These are phyloP conservation scores for Penicillium sp. DNA, from an alignment of 2,329 filamentous ascomycete species.

Conservation along the genomic window DNA sequence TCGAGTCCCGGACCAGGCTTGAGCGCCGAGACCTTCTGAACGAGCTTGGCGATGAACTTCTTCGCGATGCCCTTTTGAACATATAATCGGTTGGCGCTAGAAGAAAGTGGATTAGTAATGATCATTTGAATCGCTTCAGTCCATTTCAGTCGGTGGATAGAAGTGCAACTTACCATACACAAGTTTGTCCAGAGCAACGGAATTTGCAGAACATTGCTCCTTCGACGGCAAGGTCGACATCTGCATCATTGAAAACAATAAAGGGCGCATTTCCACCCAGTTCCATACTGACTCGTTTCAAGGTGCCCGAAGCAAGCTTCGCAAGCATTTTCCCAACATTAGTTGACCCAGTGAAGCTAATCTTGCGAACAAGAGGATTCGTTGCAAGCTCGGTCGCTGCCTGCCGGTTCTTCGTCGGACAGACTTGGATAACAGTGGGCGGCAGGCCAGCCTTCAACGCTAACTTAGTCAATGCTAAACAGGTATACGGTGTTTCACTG, in stretches of 20 bases:
- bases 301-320: constrained; percentile 28
- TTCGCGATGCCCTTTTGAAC: not conserved
- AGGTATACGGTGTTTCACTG: constrained; percentile 36
- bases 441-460: constrained; percentile 34
- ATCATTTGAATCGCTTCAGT: too few relatives aligned
- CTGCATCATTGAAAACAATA: constrained; percentile 4
- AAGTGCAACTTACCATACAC: too few relatives aligned
- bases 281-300: constrained; percentile 49
- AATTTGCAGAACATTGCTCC: constrained; percentile 8
- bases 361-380: constrained; percentile 19
- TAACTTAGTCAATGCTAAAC: constrained; percentile 30
- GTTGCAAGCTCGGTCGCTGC: constrained; percentile 5
- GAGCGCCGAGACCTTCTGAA: not conserved
- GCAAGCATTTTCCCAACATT: constrained; percentile 20
- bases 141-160: too few relatives aligned
- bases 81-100: not conserved
- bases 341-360: constrained; percentile 20
- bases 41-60: not conserved
- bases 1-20: constrained; percentile 3
- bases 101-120: too few relatives aligned
- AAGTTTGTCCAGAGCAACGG: constrained; percentile 12
- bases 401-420: constrained; percentile 23
- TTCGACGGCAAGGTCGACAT: constrained; percentile 2
- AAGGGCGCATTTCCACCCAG: constrained; percentile 43
- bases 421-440: constrained; percentile 24